These are phyloP conservation scores for Cystofilobasidium bisporidii DNA, from an alignment of 768 basidiomycete species.

Conservation along the genomic window DNA sequence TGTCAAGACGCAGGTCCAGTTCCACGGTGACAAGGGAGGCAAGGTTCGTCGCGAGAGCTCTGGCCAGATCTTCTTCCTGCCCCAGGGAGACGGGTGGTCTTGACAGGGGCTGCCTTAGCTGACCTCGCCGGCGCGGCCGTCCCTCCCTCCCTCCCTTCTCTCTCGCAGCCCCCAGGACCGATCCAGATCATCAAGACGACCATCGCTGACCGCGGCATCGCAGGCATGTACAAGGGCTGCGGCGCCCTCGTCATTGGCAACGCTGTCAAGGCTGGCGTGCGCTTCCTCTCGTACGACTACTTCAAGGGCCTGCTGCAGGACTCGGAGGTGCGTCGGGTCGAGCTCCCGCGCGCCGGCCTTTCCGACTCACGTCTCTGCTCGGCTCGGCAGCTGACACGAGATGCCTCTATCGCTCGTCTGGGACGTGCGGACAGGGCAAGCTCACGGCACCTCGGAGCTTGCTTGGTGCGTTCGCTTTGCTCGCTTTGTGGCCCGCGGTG, in stretches of 20 bases:
- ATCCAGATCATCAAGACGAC: constrained; percentile 67
- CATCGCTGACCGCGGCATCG: constrained; percentile 60
- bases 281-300: constrained; percentile 88
- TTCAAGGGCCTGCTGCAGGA: constrained; percentile 80
- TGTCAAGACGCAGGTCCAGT: constrained; percentile 89
- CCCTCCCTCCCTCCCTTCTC: not conserved
- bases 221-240: constrained; percentile 87
- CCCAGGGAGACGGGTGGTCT: no score
- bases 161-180: constrained; percentile 54
- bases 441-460: constrained; percentile 76
- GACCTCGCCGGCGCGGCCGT: no score
- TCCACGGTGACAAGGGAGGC: constrained; percentile 52
- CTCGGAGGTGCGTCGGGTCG: constrained; percentile 56
- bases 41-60: constrained; percentile 7
- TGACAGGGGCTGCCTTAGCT: no score
- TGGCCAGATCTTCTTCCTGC: no score
- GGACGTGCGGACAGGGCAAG: constrained; percentile 58
- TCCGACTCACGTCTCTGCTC: no score
- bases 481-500: no score
- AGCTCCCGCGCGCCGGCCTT: no score
- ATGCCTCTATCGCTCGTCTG: no score
- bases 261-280: constrained; percentile 84
- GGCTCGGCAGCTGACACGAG: not conserved
- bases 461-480: constrained; percentile 51
- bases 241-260: constrained; percentile 84